Percentiles rank a stretch among this genome's conserved stretches.
phyloP scores from a whole-genome alignment of 2,329 filamentous ascomycete species.

The Penicillium sp. region DNA sequence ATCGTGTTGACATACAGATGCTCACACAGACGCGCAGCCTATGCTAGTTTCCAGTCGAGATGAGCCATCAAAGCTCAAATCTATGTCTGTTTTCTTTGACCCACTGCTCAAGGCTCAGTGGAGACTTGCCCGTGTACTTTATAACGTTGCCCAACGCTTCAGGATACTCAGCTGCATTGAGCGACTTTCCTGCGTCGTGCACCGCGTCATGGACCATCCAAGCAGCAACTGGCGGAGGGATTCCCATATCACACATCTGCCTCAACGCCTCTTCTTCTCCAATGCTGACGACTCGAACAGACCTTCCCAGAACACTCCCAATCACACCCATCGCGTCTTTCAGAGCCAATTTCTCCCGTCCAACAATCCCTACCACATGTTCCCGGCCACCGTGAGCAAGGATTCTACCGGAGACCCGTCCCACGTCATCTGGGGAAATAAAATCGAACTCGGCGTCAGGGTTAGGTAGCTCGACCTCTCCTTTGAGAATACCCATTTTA shows the following conservation, averaged over 20 bases:
- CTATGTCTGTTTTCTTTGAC: slow-evolving; percentile 31
- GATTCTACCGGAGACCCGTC: slow-evolving; percentile 44
- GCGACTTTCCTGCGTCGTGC: neutral
- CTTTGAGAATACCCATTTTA: slow-evolving; percentile 30
- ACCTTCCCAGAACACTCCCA: slow-evolving; percentile 34
- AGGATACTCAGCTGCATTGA: neutral
- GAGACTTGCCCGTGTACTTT: slow-evolving; percentile 32
- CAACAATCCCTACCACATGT: slow-evolving; percentile 39
- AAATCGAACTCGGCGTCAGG: slow-evolving; percentile 41
- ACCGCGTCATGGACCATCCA: slow-evolving; percentile 7
- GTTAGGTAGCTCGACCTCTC: slow-evolving; percentile 35
- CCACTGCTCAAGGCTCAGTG: slow-evolving; percentile 38
- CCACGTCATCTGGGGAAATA: slow-evolving; percentile 50
- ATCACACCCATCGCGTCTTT: slow-evolving; percentile 32
- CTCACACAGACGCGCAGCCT: too few relatives aligned
- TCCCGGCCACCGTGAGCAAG: slow-evolving; percentile 36
- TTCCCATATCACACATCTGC: slow-evolving; percentile 11
- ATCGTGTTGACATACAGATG: too few relatives aligned
- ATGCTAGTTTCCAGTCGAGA: too few relatives aligned
- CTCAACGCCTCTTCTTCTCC: slow-evolving; percentile 26
- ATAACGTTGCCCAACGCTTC: slow-evolving; percentile 33
- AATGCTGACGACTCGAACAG: slow-evolving; percentile 29
- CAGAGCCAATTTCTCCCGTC: slow-evolving; percentile 37
- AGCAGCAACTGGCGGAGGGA: slow-evolving; percentile 18
- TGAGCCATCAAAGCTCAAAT: neutral